Evolutionary conservation across 148 eudicot species (phyloP).

Genomic region (Talinum fruticosum): DNA sequence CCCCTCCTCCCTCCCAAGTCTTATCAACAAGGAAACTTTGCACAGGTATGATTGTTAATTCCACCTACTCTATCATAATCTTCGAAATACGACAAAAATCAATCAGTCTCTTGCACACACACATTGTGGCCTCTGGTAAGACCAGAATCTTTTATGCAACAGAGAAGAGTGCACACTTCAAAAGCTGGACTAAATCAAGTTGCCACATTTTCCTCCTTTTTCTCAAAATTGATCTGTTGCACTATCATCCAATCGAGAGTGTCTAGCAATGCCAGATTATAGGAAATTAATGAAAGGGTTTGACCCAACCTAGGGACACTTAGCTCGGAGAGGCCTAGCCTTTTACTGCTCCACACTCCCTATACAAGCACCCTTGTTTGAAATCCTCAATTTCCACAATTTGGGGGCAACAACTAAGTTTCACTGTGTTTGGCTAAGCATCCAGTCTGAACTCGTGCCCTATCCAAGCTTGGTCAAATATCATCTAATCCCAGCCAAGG

Average conservation of each 20-base stretch:
- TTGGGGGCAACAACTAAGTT: neutral
- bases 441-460: neutral
- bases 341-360: too few relatives aligned
- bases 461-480: neutral
- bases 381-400: too few relatives aligned
- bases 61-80: slow-evolving; percentile 28
- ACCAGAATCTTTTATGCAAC: slow-evolving; percentile 7
- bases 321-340: too few relatives aligned
- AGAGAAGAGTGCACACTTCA: slow-evolving; percentile 3
- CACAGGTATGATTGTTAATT: slow-evolving; percentile 24
- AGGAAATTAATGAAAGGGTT: too few relatives aligned
- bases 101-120: slow-evolving; percentile 18
- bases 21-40: slow-evolving; percentile 28
- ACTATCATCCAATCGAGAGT: neutral
- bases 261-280: too few relatives aligned
- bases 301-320: too few relatives aligned
- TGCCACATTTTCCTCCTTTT: slow-evolving; percentile 1
- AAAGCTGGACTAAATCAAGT: slow-evolving; percentile 7
- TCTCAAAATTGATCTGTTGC: neutral
- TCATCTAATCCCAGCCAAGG: neutral
- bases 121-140: neutral
- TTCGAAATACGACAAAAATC: slow-evolving; percentile 25
- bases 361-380: too few relatives aligned
- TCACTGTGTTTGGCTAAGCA: neutral
- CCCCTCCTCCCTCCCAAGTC: slow-evolving; percentile 16